Conservation (phyloP, 2,329 filamentous ascomycete species). For the Colletotrichum falcatum region DNA sequence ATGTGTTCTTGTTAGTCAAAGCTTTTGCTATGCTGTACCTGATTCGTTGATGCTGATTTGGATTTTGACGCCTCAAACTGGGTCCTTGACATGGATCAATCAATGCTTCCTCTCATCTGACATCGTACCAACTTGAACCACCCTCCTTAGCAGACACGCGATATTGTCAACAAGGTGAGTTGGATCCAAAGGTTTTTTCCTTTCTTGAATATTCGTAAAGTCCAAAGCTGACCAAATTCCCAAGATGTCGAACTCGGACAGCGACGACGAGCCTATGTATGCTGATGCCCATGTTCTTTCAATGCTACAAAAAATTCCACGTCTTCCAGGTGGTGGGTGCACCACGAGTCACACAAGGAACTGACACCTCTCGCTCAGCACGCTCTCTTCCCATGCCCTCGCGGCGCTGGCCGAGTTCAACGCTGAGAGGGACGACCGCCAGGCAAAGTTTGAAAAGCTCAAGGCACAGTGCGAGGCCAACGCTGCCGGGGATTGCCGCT, state of each 20-base stretch:
- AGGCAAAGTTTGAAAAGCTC: constrained; percentile 76
- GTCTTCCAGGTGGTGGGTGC: not conserved
- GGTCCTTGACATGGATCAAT: constrained; percentile 16
- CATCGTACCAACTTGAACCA: constrained; percentile 10
- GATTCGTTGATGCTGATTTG: constrained; percentile 23
- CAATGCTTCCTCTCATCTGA: not conserved
- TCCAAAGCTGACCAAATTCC: too few relatives aligned
- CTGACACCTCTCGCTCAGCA: constrained; percentile 52
- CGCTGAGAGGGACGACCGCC: constrained; percentile 74
- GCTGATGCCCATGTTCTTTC: constrained; percentile 33
- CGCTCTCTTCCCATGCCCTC: constrained; percentile 74
- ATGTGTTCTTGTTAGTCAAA: constrained; percentile 4
- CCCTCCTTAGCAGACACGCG: not conserved
- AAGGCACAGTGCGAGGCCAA: constrained; percentile 69
- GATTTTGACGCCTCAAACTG: constrained; percentile 19
- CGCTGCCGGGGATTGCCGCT: constrained; percentile 41
- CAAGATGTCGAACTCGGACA: constrained; percentile 44
- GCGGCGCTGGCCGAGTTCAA: constrained; percentile 81
- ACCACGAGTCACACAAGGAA: not conserved
- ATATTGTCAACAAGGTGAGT: not conserved
- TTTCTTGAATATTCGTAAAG: not conserved
- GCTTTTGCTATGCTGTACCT: constrained; percentile 15
- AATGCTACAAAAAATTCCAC: constrained; percentile 5
- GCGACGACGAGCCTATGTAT: constrained; percentile 64
- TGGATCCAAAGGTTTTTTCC: not conserved